Evolutionary conservation across 345 rosid genomes (phyloP), one percentile per base, ranked within the genome.

Genomic region (Linum lewisii): DNA sequence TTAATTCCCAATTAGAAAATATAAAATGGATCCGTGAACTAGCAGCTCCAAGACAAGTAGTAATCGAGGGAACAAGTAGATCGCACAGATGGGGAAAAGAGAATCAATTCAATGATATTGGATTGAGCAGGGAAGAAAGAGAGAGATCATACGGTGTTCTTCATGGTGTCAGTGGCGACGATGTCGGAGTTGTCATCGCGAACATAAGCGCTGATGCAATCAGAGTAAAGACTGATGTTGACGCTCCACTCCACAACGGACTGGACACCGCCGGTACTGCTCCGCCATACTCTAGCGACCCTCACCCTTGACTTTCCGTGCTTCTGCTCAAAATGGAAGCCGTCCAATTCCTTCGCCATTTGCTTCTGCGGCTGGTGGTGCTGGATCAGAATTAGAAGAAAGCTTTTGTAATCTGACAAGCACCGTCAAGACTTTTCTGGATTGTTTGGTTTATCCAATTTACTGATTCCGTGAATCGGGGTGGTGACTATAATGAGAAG

Each of bases 151-250:
- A 86, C 97, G 21, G 95, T 87, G 75, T 93, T 93, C 64, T 93
- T 93, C 84, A 93, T 89, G 69, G 97, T 84, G 63, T 93, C 99
- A 8, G 99, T 89, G 63, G 97, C 91, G 72, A 93, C 99, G 58
- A 93, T 75, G 54, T 85, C 78, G 26, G 99, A 87, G 64, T 89
- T 93, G 67, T 89, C 91, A 38, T 79, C 90, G 38, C 69, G 59
- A 58, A 67, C 25, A 58, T 93, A 93, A 34, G 99, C 78, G 53
- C 70, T 60, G 64, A 84, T 52, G 77, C 94, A 89, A 63, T 89
- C 79, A 59, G 99, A 89, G 75, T 85, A 75, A 57, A 93, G 83
- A 62, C 72, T 80, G 72, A 93, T 82, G 70, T 62, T 63, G 60
- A 93, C 86, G 29, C 65, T 82, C 99, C 99, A 93, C 67, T 93